These are phyloP conservation scores for Babesia divergens DNA, from an alignment of 169 alveolate species.

Conservation along the genomic window DNA sequence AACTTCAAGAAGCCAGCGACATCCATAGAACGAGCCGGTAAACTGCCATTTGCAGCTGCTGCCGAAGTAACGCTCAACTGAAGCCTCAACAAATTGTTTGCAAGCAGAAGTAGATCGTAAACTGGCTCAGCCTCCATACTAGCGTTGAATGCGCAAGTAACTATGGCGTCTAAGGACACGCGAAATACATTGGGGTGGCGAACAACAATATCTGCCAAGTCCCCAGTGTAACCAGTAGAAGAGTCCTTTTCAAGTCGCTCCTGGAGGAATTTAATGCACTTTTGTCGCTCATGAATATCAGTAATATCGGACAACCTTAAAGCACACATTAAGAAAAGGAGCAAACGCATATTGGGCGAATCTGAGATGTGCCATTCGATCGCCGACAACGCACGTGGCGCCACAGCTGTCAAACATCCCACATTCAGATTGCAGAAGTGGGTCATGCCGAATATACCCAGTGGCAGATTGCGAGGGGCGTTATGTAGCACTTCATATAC, in stretches of 20 bases:
- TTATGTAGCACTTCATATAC: background rate
- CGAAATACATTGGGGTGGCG: slow-evolving; percentile 5
- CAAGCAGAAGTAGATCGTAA: background rate
- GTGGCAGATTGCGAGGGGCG: background rate
- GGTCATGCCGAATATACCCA: background rate
- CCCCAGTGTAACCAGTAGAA: background rate
- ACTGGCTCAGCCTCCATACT: slow-evolving; percentile 3
- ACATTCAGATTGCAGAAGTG: background rate
- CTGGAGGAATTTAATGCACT: background rate
- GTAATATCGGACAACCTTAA: background rate
- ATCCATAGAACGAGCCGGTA: background rate
- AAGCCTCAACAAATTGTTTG: background rate
- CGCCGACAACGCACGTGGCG: slow-evolving; percentile 8
- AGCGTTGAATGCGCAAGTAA: background rate
- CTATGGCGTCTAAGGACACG: slow-evolving; percentile 1
- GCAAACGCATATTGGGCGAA: background rate
- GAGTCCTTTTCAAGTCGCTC: background rate
- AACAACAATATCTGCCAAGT: background rate
- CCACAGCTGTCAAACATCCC: background rate
- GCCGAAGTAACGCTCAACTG: background rate
- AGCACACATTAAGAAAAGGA: background rate
- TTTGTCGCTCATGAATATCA: background rate
- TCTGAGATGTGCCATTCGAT: background rate
- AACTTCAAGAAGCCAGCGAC: slow-evolving; percentile 10
- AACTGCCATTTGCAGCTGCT: background rate